Base-by-base conservation (phyloP, 2,329 filamentous ascomycete genomes). In the Talaromyces sp. region DNA sequence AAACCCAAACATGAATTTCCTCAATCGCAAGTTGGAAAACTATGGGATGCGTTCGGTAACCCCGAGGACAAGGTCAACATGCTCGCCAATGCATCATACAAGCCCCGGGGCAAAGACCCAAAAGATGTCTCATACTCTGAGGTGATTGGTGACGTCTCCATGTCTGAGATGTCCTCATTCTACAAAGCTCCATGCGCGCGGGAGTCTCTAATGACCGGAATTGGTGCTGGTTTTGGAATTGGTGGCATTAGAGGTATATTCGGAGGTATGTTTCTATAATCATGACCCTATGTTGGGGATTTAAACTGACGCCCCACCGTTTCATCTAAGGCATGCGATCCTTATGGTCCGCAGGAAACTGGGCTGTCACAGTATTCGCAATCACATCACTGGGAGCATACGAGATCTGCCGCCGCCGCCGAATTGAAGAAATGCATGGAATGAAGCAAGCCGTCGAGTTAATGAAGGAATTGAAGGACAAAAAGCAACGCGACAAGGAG, bases 391-490 rank as follows among this genome's bases (percentile, higher is more conserved):
- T 88, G 42, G 80, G 82, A 27, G 87, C 87, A 46, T 94, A 91
- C 74, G 90, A 97, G 74, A 91, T 88, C 66, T 97, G 93, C 75
- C 86, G 91, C 66, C 86, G 86, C 61, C 82, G 83, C 56, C 82
- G 91, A 54, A 80, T 83, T 43, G 81, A 87, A 55, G 93, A 97
- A 74, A 84, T 87, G 64, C 84, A 86, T 56, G 88, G 90, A 57
- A 93, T 99, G 86, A 88, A 89, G 70, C 81, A 91, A 60, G 89
- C 89, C 3, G 87, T 96, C 50, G 90, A 96, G 68, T 84, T 94
- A 53, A 87, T 93, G 71, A 86, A 88, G 66, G 80, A 83, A 64
- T 86, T 91, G 71, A 86, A 89, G 66, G 78, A 81, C 4, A 85
- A 89, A 71, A 83, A 86, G 68, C 81, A 86, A 62, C 72, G 70